phyloP scores from a whole-genome alignment of 441 rosid genomes.

The Breynia disticha region DNA sequence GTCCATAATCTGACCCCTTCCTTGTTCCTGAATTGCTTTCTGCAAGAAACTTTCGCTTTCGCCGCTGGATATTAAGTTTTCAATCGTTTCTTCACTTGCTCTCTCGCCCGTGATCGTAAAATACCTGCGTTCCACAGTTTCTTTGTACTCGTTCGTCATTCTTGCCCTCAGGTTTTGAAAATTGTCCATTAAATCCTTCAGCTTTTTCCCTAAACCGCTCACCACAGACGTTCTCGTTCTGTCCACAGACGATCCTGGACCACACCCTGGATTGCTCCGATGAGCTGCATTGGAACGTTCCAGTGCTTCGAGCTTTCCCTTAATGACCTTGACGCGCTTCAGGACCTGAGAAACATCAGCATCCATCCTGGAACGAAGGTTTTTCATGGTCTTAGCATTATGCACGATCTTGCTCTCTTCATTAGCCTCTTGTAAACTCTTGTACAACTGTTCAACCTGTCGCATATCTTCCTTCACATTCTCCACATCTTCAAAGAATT shows the following conservation, averaged over 20 bases:
- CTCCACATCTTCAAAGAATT: conserved; percentile 76
- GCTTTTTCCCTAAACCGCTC: conserved; percentile 69
- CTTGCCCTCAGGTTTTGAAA: conserved; percentile 57
- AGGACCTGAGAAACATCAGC: conserved; percentile 52
- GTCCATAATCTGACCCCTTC: conserved; percentile 73
- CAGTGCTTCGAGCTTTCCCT: conserved; percentile 68
- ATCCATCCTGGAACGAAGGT: conserved; percentile 64
- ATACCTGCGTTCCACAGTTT: conserved; percentile 74
- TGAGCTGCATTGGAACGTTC: conserved; percentile 68
- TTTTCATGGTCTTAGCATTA: conserved; percentile 62
- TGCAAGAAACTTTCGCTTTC: conserved; percentile 81
- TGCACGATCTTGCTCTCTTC: conserved; percentile 69
- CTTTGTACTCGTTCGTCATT: conserved; percentile 60
- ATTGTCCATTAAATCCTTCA: conserved; percentile 73
- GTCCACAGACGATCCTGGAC: conserved; percentile 79
- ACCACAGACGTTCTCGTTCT: conserved; percentile 77
- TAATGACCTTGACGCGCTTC: conserved; percentile 57
- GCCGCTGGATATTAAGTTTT: conserved; percentile 70
- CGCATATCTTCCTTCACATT: conserved; percentile 69
- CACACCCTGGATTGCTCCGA: conserved; percentile 59
- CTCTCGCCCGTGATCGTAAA: conserved; percentile 71
- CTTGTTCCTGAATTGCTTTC: conserved; percentile 90
- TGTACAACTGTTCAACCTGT: conserved; percentile 42
- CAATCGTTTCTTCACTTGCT: conserved; percentile 62
- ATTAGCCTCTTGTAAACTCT: conserved; percentile 58